Base-by-base conservation (phyloP, 1,139 yeast genomes). In the Hanseniaspora gamundiae region DNA sequence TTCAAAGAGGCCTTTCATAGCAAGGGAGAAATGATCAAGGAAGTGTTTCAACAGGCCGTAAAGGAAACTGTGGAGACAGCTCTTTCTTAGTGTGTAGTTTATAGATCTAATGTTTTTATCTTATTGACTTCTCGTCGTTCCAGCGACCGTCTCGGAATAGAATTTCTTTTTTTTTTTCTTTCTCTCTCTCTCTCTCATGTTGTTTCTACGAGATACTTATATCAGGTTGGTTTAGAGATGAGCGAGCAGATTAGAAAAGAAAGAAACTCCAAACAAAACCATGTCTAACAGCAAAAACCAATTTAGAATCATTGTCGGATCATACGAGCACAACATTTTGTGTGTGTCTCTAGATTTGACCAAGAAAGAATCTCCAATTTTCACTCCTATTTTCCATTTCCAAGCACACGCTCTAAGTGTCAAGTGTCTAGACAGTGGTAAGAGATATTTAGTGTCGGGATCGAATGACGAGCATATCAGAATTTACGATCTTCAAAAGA, bases 381-480 rank as follows among this genome's bases (percentile, higher is more conserved):
- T 93, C 66, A 88, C 86, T 41, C 95, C 97, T 1, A 78, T 93
- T 39, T 91, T 91, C 70, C 97, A 91, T 61, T 91, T 91, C 63
- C 86, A 91, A 53, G 95, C 98, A 2, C 98, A 91, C 63, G 71
- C 94, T 0, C 73, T 86, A 46, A 83, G 95, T 28, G 85, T 91
- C 48, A 80, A 88, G 60, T 74, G 93, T 42, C 70, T 91, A 51
- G 96, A 91, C 50, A 69, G 80, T 27, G 86, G 94, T 24, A 82
- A 78, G 54, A 70, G 96, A 54, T 88, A 86, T 59, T 68, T 91
- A 44, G 96, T 86, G 3, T 83, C 95, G 3, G 99, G 99, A 5
- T 81, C 95, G 4, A 88, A 88, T 59, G 99, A 91, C 61, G 98
- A 93, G 62, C 95, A 87, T 59, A 88, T 91, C 49, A 77, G 94